Evolutionary conservation across 768 basidiomycete genomes (phyloP).

Genomic region (Hygrophorus russula): DNA sequence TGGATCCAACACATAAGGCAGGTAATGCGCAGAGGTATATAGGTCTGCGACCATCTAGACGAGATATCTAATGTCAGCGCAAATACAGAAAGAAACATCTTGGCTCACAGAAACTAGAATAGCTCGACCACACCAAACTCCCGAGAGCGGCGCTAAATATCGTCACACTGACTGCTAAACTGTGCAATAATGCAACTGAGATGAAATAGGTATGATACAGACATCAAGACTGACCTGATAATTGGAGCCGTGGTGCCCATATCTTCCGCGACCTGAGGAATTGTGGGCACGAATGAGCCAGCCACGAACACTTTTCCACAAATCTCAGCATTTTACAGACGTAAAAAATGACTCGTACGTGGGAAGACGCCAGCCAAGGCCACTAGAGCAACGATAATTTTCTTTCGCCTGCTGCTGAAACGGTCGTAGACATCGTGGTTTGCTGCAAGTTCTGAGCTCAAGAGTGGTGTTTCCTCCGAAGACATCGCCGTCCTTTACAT

Average conservation of each 20-base stretch:
- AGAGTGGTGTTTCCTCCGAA: neutral
- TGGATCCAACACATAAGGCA: conserved; percentile 42
- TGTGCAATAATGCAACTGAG: conserved; percentile 7
- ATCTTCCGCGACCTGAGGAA: conserved; percentile 63
- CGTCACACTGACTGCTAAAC: conserved; percentile 41
- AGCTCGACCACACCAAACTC: conserved; percentile 40
- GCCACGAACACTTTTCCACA: conserved; percentile 47
- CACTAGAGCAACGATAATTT: conserved; percentile 42
- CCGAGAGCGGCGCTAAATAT: conserved; percentile 33
- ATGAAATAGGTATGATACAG: neutral
- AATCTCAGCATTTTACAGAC: neutral
- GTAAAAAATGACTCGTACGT: conserved; percentile 24
- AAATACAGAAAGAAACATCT: conserved; percentile 2
- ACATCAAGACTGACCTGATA: conserved; percentile 33
- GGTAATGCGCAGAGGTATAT: conserved; percentile 53
- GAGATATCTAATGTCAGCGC: neutral
- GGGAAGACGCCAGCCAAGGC: conserved; percentile 54
- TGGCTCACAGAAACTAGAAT: conserved; percentile 37
- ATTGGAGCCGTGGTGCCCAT: conserved; percentile 42
- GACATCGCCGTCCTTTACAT: too few relatives aligned
- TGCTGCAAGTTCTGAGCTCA: neutral
- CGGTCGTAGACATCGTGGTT: conserved; percentile 39
- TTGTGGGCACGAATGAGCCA: conserved; percentile 62
- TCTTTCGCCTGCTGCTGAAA: conserved; percentile 42
- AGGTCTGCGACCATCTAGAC: conserved; percentile 54